Evolutionary conservation across 805 yeast species (phyloP), one percentile per base, ranked within the genome.

Genomic region (Sungouiella blattae): DNA sequence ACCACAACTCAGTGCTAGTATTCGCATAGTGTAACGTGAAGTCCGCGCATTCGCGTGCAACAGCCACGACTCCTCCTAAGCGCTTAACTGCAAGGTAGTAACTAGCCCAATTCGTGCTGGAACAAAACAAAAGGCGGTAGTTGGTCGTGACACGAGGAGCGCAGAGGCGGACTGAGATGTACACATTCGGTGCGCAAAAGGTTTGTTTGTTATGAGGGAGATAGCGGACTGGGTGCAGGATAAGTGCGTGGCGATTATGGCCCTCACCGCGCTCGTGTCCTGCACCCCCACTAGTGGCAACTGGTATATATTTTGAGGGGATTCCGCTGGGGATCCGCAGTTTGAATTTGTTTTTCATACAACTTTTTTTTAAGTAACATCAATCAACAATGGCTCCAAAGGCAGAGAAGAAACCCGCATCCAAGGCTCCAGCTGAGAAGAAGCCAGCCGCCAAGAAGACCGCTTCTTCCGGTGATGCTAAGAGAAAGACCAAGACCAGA

Each of bases 401-500:
- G 47, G 64, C 64, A 44, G 64, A 59, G 50, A 59, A 59, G 63
- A 59, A 59, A 53, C 64, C 64, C 29, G 64, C 64, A 40, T 57
- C 64, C 41, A 59, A 59, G 52, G 64, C 64, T 30, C 64, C 64
- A 45, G 64, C 64, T 50, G 64, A 59, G 50, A 59, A 59, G 61
- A 59, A 59, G 56, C 64, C 64, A 43, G 64, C 64, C 41, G 64
- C 64, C 40, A 57, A 56, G 52, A 58, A 56, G 58, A 50, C 60
- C 41, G 52, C 64, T 35, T 48, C 63, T 32, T 39, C 61, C 18
- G 40, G 46, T 28, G 62, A 52, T 36, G 35, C 58, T 36, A 59
- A 59, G 59, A 59, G 57, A 60, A 59, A 57, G 55, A 41, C 60
- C 30, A 59, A 59, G 61, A 47, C 64, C 44, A 58, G 64, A 58